Conservation (phyloP, 2,329 filamentous ascomycete genomes). For the Lasiodiplodia gonubiensis region DNA sequence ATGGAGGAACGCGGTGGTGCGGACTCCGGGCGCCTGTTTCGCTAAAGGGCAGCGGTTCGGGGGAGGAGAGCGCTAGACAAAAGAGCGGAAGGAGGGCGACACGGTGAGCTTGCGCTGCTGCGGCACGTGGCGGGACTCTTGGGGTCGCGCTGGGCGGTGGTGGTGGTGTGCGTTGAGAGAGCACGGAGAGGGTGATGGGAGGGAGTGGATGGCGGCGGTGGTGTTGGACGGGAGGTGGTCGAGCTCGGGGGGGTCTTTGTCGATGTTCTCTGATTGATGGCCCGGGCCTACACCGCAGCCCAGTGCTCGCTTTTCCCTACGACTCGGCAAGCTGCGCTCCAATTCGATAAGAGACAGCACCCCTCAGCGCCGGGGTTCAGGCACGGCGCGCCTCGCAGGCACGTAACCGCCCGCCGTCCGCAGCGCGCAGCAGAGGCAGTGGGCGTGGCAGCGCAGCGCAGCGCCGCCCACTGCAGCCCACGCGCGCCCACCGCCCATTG, state of each 20-base stretch:
- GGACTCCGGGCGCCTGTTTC: constrained; percentile 27
- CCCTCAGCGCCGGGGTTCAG: constrained; percentile 26
- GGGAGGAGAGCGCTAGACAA: constrained; percentile 25
- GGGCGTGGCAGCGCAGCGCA: not conserved
- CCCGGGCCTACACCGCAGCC: constrained; percentile 24
- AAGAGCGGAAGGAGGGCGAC: constrained; percentile 27
- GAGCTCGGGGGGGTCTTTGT: constrained; percentile 28
- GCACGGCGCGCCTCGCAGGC: constrained; percentile 22
- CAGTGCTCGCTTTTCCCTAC: constrained; percentile 22
- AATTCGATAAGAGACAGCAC: constrained; percentile 25
- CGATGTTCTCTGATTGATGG: constrained; percentile 28
- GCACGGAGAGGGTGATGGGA: constrained; percentile 23
- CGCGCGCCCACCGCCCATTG: constrained; percentile 15
- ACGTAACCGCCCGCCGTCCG: constrained; percentile 23
- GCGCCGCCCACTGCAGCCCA: not conserved
- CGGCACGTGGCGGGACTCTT: constrained; percentile 24
- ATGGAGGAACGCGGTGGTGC: constrained; percentile 22
- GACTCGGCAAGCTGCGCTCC: constrained; percentile 24
- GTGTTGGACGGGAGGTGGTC: constrained; percentile 27
- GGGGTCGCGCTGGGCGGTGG: constrained; percentile 1
- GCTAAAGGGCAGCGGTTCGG: constrained; percentile 28
- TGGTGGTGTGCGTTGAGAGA: constrained; percentile 23
- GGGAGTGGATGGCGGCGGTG: constrained; percentile 27
- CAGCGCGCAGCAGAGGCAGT: not conserved
- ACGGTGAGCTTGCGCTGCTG: not conserved